A percentile compares a stretch with the other conserved stretches of the same genome.
Evolutionary conservation across 805 yeast genomes (phyloP).

Genomic region (Pichia ethanolica): DNA sequence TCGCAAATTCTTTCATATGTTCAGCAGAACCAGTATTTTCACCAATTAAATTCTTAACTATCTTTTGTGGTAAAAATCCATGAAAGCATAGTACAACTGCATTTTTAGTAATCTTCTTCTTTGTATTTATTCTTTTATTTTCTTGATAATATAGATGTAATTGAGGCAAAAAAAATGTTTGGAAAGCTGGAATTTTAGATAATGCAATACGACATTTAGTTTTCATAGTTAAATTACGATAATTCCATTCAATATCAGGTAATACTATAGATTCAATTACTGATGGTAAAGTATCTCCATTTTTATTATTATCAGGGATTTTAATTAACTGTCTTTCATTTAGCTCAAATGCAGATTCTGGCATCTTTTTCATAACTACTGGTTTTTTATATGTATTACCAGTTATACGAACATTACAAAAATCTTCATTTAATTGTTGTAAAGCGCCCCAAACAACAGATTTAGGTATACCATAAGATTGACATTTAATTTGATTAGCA

Average conservation of each 20-base stretch:
- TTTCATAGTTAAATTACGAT: slow-evolving; percentile 20
- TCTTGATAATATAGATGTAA: slow-evolving; percentile 24
- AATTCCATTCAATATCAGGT: slow-evolving; percentile 22
- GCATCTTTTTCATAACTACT: slow-evolving; percentile 18
- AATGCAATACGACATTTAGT: slow-evolving; percentile 22
- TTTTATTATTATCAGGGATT: not conserved
- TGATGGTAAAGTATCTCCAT: not conserved
- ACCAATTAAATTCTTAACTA: slow-evolving; percentile 78
- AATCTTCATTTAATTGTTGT: slow-evolving; percentile 4
- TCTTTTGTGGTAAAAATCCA: slow-evolving; percentile 85
- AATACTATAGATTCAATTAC: slow-evolving; percentile 17
- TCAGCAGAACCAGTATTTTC: slow-evolving; percentile 89
- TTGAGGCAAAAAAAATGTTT: slow-evolving; percentile 20
- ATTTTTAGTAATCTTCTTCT: slow-evolving; percentile 25
- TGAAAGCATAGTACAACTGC: slow-evolving; percentile 89
- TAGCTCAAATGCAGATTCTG: slow-evolving; percentile 23
- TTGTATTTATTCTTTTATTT: slow-evolving; percentile 3
- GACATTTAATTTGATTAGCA: slow-evolving; percentile 16
- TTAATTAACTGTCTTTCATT: slow-evolving; percentile 16
- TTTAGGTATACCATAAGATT: slow-evolving; percentile 15
- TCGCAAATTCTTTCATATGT: slow-evolving; percentile 76
- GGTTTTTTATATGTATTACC: slow-evolving; percentile 27
- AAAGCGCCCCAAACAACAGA: slow-evolving; percentile 26
- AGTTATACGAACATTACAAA: slow-evolving; percentile 23
- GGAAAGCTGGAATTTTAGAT: slow-evolving; percentile 12